Evolutionary conservation across 2,329 filamentous ascomycete species (phyloP), one percentile per base, ranked within the genome.

Genomic region (Beauveria varroae): DNA sequence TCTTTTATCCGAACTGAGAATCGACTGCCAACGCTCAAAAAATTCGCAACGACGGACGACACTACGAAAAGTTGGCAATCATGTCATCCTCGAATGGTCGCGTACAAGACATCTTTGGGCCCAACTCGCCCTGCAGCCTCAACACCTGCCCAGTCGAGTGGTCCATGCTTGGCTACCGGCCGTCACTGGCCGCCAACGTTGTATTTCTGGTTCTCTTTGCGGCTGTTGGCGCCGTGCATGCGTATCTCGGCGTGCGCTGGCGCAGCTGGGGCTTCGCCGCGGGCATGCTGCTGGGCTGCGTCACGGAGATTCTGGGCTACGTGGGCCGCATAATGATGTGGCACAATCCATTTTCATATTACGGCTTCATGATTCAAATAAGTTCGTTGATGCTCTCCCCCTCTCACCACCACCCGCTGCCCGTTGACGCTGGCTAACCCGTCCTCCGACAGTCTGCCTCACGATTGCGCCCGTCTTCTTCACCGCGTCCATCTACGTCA

Each of bases 401-500:
- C 5, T 49, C 26, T 8, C 24, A 30, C 28, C 28, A 10, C 9
- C 22, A 4, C 18, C 24, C 26, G 8, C 9, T 12, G 10, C 18
- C 20, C 40, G 50, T 37, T 44, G 10, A 34, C 16, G 10, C 18
- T 10, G 5, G 52, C 24, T 12, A 58, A 65, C 28, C 12, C 63
- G 18, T 28, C 18, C 6, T 12, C 12, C 34, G 12, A 24, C 55
- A 84, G 80, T 70, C 63, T 86, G 83, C 71, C 76, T 89, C 56
- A 87, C 83, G 4, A 70, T 72, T 63, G 75, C 73, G 10, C 75
- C 75, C 57, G 74, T 78, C 63, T 78, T 75, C 65, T 78, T 83
- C 80, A 65, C 83, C 30, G 86, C 86, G 0, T 84, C 84, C 62
- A 85, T 89, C 68, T 90, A 89, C 70, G 80, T 89, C 59, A 86